phyloP scores from a whole-genome alignment of 306 rosid genomes.

The Lathyrus tuberosus region DNA sequence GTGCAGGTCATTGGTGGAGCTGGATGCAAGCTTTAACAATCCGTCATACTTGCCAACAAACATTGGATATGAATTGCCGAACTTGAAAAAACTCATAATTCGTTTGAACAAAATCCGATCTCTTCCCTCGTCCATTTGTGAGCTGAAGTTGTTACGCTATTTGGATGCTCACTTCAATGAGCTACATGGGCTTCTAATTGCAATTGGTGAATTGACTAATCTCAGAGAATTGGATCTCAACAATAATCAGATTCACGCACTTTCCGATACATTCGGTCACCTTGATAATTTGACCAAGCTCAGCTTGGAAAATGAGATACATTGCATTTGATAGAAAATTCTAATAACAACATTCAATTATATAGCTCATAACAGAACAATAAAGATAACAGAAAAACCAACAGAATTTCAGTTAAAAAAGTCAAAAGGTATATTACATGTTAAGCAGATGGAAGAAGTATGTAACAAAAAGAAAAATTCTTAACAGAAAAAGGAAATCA shows the following conservation, averaged over 20 bases:
- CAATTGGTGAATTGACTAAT: slow-evolving; percentile 80
- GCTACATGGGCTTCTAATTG: slow-evolving; percentile 77
- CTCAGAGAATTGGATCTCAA: slow-evolving; percentile 91
- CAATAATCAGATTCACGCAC: slow-evolving; percentile 83
- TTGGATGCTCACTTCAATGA: slow-evolving; percentile 96
- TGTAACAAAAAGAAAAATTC: no score
- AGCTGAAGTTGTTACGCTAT: slow-evolving; percentile 69
- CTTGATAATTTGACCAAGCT: slow-evolving; percentile 79
- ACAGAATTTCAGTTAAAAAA: no score
- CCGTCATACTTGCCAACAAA: slow-evolving; percentile 89
- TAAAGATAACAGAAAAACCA: no score
- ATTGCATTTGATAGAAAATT: no score
- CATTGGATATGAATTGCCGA: slow-evolving; percentile 73
- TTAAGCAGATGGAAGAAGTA: no score
- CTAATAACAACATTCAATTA: no score
- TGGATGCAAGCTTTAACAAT: slow-evolving; percentile 87
- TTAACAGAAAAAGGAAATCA: no score
- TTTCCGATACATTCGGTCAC: slow-evolving; percentile 90
- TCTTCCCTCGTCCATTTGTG: slow-evolving; percentile 84
- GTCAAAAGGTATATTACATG: no score
- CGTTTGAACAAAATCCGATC: slow-evolving; percentile 85
- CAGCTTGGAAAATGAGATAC: no score
- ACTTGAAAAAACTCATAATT: slow-evolving; percentile 69
- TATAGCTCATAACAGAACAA: no score
- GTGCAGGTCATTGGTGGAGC: slow-evolving; percentile 95